Percentiles rank a stretch among this genome's conserved stretches.
phyloP scores from a whole-genome alignment of 192 early-diverging fungal species.

The Backusella sp. region DNA sequence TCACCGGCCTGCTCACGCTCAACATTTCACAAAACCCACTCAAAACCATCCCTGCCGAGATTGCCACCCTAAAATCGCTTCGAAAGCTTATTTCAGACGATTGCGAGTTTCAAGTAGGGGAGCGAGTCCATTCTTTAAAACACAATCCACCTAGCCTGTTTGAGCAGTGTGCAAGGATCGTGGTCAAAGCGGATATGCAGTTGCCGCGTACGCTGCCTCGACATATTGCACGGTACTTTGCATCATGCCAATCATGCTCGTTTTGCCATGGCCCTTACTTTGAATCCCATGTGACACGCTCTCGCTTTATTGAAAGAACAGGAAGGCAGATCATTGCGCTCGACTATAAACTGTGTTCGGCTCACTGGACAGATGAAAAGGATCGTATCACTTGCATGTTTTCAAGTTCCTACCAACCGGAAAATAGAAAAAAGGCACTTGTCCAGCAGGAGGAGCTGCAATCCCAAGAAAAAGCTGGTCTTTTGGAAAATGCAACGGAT shows the following conservation, averaged over 20 bases:
- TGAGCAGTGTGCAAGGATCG: constrained; percentile 74
- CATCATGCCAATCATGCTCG: constrained; percentile 57
- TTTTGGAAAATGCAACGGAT: background rate
- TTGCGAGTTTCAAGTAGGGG: constrained; percentile 49
- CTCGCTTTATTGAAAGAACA: constrained; percentile 61
- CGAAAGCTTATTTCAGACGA: constrained; percentile 55
- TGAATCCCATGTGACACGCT: constrained; percentile 55
- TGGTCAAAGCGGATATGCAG: constrained; percentile 59
- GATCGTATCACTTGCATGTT: constrained; percentile 68
- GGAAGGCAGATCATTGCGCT: constrained; percentile 49
- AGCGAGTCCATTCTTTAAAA: constrained; percentile 27
- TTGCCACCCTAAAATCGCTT: constrained; percentile 67
- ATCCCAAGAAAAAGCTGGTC: background rate
- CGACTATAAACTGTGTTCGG: constrained; percentile 70
- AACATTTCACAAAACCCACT: constrained; percentile 71
- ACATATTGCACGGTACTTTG: constrained; percentile 65
- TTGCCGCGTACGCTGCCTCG: constrained; percentile 52
- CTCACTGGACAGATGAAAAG: constrained; percentile 73
- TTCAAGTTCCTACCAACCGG: constrained; percentile 10
- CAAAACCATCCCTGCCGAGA: constrained; percentile 64
- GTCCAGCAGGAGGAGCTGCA: background rate
- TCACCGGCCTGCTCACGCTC: constrained; percentile 59
- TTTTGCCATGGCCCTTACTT: constrained; percentile 84
- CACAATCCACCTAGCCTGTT: constrained; percentile 62
- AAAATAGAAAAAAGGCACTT: background rate